Percentiles rank a stretch among this genome's conserved stretches.
phyloP scores from a whole-genome alignment of 75 land plant species.

The Sequoia sempervirens region DNA sequence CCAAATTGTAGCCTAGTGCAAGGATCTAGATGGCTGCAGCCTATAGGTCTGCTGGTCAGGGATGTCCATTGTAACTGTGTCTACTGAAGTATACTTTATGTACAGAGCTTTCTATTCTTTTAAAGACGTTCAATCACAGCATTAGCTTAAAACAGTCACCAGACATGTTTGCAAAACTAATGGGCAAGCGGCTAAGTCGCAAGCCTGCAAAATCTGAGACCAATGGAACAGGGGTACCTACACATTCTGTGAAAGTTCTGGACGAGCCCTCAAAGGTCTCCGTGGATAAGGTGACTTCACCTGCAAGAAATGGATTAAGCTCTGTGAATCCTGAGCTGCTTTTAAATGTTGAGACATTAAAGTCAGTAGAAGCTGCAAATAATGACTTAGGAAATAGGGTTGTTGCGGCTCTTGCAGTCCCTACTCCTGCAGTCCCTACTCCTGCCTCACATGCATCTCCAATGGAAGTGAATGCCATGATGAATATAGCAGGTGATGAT shows the following conservation, averaged over 20 bases:
- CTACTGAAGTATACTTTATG: not conserved
- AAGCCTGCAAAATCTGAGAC: slow-evolving; percentile 8
- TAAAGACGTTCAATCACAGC: not conserved
- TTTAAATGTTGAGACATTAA: not conserved
- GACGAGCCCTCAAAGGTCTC: not conserved
- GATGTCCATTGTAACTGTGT: not conserved
- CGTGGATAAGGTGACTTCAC: not conserved
- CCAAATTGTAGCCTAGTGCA: not conserved
- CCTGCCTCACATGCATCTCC: not conserved
- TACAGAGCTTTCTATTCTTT: not conserved
- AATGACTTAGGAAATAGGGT: not conserved
- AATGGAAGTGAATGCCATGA: not conserved
- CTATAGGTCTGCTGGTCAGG: not conserved
- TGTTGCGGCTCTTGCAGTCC: not conserved
- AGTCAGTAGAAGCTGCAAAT: not conserved
- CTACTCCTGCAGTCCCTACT: not conserved
- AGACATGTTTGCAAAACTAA: slow-evolving; percentile 13
- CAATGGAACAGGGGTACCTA: slow-evolving; percentile 6
- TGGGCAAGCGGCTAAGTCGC: slow-evolving; percentile 9
- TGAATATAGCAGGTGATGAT: not conserved
- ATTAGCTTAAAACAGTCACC: not conserved
- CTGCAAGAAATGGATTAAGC: slow-evolving; percentile 1
- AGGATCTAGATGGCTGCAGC: slow-evolving; percentile 1
- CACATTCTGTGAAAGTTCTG: not conserved
- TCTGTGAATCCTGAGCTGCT: not conserved